These are phyloP conservation scores for Luffa aegyptiaca DNA, from an alignment of 306 rosid species.

Conservation along the genomic window DNA sequence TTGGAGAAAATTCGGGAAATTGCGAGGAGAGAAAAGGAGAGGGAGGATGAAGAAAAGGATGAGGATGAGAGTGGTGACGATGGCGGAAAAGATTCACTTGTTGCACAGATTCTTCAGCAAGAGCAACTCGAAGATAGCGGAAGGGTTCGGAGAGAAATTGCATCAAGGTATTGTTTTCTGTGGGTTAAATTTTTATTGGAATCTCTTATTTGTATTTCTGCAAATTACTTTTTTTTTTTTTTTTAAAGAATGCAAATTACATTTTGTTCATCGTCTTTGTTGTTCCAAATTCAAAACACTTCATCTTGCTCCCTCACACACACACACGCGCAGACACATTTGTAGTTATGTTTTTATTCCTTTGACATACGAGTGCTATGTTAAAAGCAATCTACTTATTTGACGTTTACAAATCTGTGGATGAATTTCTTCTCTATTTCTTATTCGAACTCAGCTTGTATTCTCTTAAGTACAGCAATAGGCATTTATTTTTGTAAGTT, in stretches of 20 bases:
- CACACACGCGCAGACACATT: background rate
- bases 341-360: background rate
- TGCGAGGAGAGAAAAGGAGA: constrained; percentile 40
- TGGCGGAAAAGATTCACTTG: constrained; percentile 60
- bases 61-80: constrained; percentile 26
- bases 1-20: constrained; percentile 30
- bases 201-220: background rate
- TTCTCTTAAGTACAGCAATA: background rate
- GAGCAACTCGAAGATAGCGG: constrained; percentile 86
- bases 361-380: background rate
- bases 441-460: background rate
- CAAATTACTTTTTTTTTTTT: background rate
- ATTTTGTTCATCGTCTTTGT: background rate
- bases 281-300: background rate
- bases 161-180: constrained; percentile 42
- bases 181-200: background rate
- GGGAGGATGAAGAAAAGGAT: constrained; percentile 25
- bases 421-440: background rate
- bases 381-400: background rate
- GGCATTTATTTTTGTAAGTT: background rate
- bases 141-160: constrained; percentile 55
- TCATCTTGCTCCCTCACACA: background rate
- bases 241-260: no score
- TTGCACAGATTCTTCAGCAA: constrained; percentile 53
- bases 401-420: background rate